phyloP scores from a whole-genome alignment of 83 land plant genomes.

The Picea abies region DNA sequence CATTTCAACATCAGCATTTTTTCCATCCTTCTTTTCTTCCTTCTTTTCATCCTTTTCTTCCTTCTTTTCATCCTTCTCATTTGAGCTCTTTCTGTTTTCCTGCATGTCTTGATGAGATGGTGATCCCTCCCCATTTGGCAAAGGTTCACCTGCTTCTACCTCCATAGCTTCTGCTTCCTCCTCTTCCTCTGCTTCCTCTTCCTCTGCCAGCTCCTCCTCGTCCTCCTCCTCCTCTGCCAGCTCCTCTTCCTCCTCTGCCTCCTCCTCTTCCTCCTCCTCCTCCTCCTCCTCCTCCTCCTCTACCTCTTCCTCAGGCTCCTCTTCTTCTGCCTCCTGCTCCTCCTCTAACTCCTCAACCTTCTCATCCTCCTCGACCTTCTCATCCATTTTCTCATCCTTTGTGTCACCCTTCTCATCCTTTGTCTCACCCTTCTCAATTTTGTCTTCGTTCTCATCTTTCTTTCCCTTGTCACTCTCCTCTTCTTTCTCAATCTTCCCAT shows the following conservation, averaged over 20 bases:
- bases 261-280: conserved; percentile 25
- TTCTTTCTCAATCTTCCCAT: conserved; percentile 11
- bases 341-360: conserved; percentile 20
- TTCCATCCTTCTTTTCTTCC: conserved; percentile 9
- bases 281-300: conserved; percentile 22
- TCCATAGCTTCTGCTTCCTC: conserved; percentile 19
- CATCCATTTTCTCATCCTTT: conserved; percentile 30
- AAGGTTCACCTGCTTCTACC: conserved; percentile 14
- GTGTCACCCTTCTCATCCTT: conserved; percentile 24
- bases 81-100: not conserved
- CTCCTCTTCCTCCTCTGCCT: conserved; percentile 22
- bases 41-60: conserved; percentile 20
- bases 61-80: conserved; percentile 16
- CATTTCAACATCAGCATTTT: conserved; percentile 32
- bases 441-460: conserved; percentile 26
- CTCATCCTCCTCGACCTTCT: conserved; percentile 19
- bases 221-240: not conserved
- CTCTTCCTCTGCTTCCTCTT: conserved; percentile 24
- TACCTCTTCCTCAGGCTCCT: conserved; percentile 4
- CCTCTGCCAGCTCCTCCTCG: not conserved
- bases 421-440: no score
- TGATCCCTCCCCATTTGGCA: conserved; percentile 9
- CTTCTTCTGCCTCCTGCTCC: no score
- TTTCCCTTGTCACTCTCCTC: conserved; percentile 32
- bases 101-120: conserved; percentile 5